Conservation (phyloP, 2,329 filamentous ascomycete genomes). For the Xylariaceae sp. region DNA sequence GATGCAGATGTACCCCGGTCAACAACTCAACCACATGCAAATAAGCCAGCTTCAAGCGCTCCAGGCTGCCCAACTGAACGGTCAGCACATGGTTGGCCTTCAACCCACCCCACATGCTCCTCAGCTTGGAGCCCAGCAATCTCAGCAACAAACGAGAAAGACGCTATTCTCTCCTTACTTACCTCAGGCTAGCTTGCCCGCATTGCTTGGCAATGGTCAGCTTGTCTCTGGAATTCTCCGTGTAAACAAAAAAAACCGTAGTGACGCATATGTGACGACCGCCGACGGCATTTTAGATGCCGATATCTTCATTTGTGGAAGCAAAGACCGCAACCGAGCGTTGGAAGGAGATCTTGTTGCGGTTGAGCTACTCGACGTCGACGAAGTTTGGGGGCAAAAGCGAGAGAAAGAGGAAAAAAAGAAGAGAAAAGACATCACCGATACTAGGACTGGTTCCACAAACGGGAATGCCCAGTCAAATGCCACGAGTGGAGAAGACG, state of each 20-base stretch:
- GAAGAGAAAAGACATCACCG: slow-evolving; percentile 98
- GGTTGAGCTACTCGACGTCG: slow-evolving; percentile 92
- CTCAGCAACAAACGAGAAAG: slow-evolving; percentile 89
- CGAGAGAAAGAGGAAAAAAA: slow-evolving; percentile 99
- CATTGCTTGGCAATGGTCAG: slow-evolving; percentile 84
- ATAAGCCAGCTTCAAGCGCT: slow-evolving; percentile 87
- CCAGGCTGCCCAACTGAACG: slow-evolving; percentile 80
- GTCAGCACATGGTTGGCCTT: slow-evolving; percentile 66
- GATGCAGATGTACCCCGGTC: slow-evolving; percentile 77
- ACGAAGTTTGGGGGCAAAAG: slow-evolving; percentile 98
- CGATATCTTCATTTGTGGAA: slow-evolving; percentile 99
- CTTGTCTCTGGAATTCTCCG: slow-evolving; percentile 94
- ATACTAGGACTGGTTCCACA: slow-evolving; percentile 74
- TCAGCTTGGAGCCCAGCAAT: slow-evolving; percentile 60
- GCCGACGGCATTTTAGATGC: slow-evolving; percentile 83
- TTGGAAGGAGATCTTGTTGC: slow-evolving; percentile 94
- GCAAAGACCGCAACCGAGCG: slow-evolving; percentile 96
- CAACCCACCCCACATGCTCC: slow-evolving; percentile 69
- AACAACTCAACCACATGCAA: slow-evolving; percentile 83
- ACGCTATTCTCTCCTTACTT: slow-evolving; percentile 97
- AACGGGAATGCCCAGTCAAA: slow-evolving; percentile 65
- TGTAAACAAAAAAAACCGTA: slow-evolving; percentile 99
- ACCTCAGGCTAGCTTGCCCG: slow-evolving; percentile 88
- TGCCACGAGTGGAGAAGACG: slow-evolving; percentile 57
- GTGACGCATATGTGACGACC: slow-evolving; percentile 95